phyloP scores from a whole-genome alignment of 306 rosid species.

The Echinosophora koreensis region DNA sequence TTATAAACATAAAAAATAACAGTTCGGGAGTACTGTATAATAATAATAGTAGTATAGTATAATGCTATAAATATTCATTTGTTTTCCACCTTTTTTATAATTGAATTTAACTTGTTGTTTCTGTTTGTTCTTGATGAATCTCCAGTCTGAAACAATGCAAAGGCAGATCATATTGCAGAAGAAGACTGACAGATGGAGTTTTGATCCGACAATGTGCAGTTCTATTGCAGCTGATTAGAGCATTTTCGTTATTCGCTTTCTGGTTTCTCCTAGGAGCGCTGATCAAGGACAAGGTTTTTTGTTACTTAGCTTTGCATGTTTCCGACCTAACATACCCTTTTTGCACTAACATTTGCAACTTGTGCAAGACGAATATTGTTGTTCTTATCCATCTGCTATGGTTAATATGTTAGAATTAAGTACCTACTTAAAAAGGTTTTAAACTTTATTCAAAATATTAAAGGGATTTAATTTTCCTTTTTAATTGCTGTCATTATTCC shows the following conservation, averaged over 20 bases:
- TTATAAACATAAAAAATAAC: too few relatives aligned
- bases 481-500: too few relatives aligned
- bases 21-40: neutral
- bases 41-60: neutral
- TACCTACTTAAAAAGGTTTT: too few relatives aligned
- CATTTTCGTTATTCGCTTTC: slow-evolving; percentile 39
- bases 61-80: neutral
- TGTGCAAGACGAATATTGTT: slow-evolving; percentile 9
- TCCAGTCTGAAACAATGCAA: slow-evolving; percentile 6
- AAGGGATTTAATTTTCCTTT: too few relatives aligned
- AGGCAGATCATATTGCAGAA: too few relatives aligned
- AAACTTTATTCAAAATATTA: too few relatives aligned
- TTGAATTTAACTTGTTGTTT: neutral
- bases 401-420: too few relatives aligned
- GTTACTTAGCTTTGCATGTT: neutral
- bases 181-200: slow-evolving; percentile 34
- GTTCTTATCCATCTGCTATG: neutral
- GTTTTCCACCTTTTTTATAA: neutral
- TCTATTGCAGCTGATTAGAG: slow-evolving; percentile 44
- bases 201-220: slow-evolving; percentile 56
- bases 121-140: slow-evolving; percentile 28
- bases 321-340: neutral
- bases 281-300: slow-evolving; percentile 39
- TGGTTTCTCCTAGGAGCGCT: slow-evolving; percentile 19
- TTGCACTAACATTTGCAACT: neutral